These are phyloP conservation scores for Serpula lacrymans DNA, from an alignment of 768 basidiomycete species.

Conservation along the genomic window DNA sequence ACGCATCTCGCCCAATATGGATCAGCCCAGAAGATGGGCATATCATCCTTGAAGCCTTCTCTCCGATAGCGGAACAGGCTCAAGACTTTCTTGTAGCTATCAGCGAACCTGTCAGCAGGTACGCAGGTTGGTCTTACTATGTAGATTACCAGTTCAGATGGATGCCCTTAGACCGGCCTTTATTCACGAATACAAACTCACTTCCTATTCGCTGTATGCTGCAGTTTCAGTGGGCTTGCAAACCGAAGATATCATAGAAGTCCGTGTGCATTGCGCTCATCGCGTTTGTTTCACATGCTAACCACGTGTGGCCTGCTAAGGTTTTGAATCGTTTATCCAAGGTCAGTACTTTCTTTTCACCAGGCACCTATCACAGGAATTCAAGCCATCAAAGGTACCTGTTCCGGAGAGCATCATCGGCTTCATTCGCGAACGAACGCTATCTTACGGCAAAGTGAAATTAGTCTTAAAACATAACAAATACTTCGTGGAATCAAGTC, in stretches of 20 bases:
- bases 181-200: slow-evolving; percentile 99
- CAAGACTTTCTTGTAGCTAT: slow-evolving; percentile 99
- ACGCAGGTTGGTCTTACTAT: slow-evolving; percentile 31
- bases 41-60: slow-evolving; percentile 97
- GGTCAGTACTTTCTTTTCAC: slow-evolving; percentile 34
- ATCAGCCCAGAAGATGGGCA: slow-evolving; percentile 89
- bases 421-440: slow-evolving; percentile 89
- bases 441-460: slow-evolving; percentile 98
- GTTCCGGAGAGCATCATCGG: slow-evolving; percentile 82
- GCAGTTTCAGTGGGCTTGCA: slow-evolving; percentile 98
- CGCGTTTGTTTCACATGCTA: slow-evolving; percentile 30
- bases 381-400: slow-evolving; percentile 60
- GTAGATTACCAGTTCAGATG: slow-evolving; percentile 25
- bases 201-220: slow-evolving; percentile 96
- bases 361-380: slow-evolving; percentile 2
- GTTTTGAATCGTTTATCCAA: slow-evolving; percentile 81
- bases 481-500: slow-evolving; percentile 94
- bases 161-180: slow-evolving; percentile 73
- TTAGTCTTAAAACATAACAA: slow-evolving; percentile 97
- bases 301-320: slow-evolving; percentile 34
- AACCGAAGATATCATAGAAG: slow-evolving; percentile 98
- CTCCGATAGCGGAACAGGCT: slow-evolving; percentile 95
- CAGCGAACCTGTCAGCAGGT: slow-evolving; percentile 98
- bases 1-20: slow-evolving; percentile 91
- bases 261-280: slow-evolving; percentile 37